Percentiles rank a stretch among this genome's conserved stretches.
phyloP scores from a whole-genome alignment of 768 basidiomycete genomes.

The Suillus placidus region DNA sequence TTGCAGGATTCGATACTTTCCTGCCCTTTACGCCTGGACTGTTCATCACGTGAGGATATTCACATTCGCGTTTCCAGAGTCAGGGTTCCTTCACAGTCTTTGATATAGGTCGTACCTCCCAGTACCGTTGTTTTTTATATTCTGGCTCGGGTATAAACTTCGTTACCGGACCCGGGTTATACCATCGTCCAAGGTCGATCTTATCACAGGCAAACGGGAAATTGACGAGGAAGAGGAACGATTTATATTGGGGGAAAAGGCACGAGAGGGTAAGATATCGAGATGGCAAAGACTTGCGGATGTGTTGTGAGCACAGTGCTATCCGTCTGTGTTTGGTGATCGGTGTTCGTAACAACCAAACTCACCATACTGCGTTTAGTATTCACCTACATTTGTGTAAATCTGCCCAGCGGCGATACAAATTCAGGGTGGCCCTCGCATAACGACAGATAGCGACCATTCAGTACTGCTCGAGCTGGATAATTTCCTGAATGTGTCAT shows the following conservation, averaged over 20 bases:
- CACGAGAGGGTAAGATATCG: conserved; percentile 18
- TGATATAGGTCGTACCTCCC: conserved; percentile 31
- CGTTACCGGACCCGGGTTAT: conserved; percentile 38
- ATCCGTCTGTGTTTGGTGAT: neutral
- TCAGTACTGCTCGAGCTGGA: neutral
- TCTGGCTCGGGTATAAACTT: conserved; percentile 41
- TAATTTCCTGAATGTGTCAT: neutral
- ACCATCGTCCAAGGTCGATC: conserved; percentile 54
- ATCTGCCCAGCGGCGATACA: no score
- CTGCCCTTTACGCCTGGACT: conserved; percentile 52
- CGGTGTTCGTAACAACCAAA: neutral
- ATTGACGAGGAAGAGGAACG: conserved; percentile 66
- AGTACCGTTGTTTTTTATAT: conserved; percentile 36
- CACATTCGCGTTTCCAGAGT: conserved; percentile 7
- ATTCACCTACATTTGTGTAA: neutral
- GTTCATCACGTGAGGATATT: conserved; percentile 55
- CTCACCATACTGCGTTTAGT: neutral
- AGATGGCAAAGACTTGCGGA: conserved; percentile 31
- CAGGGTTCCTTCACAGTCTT: neutral
- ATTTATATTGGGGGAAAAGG: conserved; percentile 37
- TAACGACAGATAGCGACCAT: neutral
- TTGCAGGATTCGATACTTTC: conserved; percentile 42
- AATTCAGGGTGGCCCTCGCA: neutral
- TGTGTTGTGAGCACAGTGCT: conserved; percentile 21
- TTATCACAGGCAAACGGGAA: conserved; percentile 58